Base-by-base conservation (phyloP, 495 filamentous ascomycete species). In the Aspergillus haitiensis region DNA sequence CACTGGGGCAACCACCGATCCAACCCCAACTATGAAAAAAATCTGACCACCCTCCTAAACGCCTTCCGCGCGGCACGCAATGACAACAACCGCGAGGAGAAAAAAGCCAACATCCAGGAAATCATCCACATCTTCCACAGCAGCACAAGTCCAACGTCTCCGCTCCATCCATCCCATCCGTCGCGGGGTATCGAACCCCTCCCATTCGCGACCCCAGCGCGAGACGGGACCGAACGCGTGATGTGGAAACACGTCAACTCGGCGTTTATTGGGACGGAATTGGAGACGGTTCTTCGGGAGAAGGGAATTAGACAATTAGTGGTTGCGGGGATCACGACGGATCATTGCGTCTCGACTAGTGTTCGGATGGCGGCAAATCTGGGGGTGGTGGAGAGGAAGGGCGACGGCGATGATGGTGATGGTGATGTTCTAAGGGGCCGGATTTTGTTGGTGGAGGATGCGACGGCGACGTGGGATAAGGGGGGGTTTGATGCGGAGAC, bases 321-420 rank as follows among this genome's bases (percentile, higher is more conserved):
- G 39, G 55, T 81, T 50, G 68, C 71, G 9, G 78, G 79, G 1
- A 59, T 82, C 52, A 80, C 77, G 0, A 81, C 78, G 35, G 79
- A 81, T 65, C 79, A 81, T 52, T 82, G 79, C 45, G 77, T 82
- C 27, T 78, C 75, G 51, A 82, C 78, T 6, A 78, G 79, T 5
- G 68, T 74, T 9, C 73, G 80, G 16, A 80, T 82, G 75, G 78
- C 79, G 5, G 72, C 71, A 11, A 81, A 83, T 59, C 47, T 81
- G 46, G 69, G 73, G 2, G 77, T 82, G 16, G 76, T 78, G 21
- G 21, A 27, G 21, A 27, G 3, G 21, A n/a, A n/a, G n/a, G n/a
- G n/a, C n/a, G 70, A 73, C 62, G 67, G 70, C 18, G 62, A 60
- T 45, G 37, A 59, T 1, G 70, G 71, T 67, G 7, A 59, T 15